Evolutionary conservation across 306 rosid species (phyloP), one percentile per base, ranked within the genome.

Genomic region (Prunus davidiana): DNA sequence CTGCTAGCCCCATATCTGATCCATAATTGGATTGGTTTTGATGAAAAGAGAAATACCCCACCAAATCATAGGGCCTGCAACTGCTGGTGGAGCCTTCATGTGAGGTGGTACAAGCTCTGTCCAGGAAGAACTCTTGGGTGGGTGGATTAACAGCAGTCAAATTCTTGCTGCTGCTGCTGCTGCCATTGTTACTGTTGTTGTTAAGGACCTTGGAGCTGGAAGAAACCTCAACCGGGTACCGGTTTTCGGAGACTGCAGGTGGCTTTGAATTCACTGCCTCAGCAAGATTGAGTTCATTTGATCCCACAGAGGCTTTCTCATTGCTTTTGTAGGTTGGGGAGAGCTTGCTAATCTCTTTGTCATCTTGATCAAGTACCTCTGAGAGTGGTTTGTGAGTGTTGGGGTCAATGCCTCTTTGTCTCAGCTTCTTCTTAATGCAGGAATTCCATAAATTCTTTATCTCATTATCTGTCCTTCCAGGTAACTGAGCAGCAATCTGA

Each of bases 391-490:
- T 92, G 89, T 95, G 98, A 9, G 97, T 95, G 83, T 86, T 87
- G 46, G 98, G 98, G 74, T 95, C 98, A 81, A 95, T 92, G 25
- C 97, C 98, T 77, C 80, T 89, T 85, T 89, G 96, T 78, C 89
- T 88, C 4, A 95, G 88, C 90, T 92, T 95, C 96, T 95, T 95
- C 85, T 95, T 95, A 15, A 95, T 87, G 85, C 92, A 81, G 0
- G 97, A 95, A 54, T 95, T 92, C 98, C 98, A 95, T 58, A 95
- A 57, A 49, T 95, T 95, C 47, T 95, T 95, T 28, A 95, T 95
- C 86, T 95, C 98, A 70, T 95, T 95, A 64, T 92, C 97, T 0
- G 97, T 95, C 85, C 98, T 90, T 79, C 98, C 98, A 0, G 98
- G 97, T 73, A 95, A 78, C 70, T 92, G 97, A 12, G 93, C 96